These are phyloP conservation scores for Peniophora sp. DNA, from an alignment of 1,284 basidiomycete species.

Conservation along the genomic window DNA sequence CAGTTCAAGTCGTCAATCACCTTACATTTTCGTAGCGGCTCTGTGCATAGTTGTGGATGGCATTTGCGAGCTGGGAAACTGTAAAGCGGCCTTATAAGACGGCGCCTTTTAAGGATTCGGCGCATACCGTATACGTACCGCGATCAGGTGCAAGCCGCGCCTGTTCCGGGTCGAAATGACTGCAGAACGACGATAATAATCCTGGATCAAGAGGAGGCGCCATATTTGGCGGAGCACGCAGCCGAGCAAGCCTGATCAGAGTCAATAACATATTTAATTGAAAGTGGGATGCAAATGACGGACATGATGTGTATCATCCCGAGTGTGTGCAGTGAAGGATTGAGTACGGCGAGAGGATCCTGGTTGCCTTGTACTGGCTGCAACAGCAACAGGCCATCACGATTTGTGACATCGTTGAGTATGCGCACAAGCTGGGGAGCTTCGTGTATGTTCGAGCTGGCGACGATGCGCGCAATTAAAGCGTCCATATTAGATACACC, in stretches of 20 bases:
- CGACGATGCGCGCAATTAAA: no score
- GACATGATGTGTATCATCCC: constrained; percentile 66
- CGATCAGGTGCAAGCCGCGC: constrained; percentile 60
- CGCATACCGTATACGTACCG: constrained; percentile 28
- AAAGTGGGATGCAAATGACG: constrained; percentile 19
- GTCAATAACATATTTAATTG: constrained; percentile 4
- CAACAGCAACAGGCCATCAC: constrained; percentile 31
- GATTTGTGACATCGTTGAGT: background rate
- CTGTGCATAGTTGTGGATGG: background rate
- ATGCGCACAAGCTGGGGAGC: no score
- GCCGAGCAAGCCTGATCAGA: constrained; percentile 41
- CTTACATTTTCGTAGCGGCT: background rate
- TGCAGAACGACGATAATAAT: constrained; percentile 50
- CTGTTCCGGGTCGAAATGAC: constrained; percentile 46
- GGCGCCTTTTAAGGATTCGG: background rate
- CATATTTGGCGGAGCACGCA: constrained; percentile 26
- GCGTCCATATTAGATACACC: no score
- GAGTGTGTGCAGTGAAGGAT: constrained; percentile 47
- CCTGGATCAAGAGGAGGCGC: constrained; percentile 21
- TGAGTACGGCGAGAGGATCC: constrained; percentile 54
- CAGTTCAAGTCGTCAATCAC: no score
- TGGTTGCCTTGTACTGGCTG: constrained; percentile 41
- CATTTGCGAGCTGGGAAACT: constrained; percentile 1
- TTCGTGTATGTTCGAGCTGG: no score
- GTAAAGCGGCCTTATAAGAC: background rate